phyloP scores from a whole-genome alignment of 306 rosid species.

The Chamaecrista fasciculata region DNA sequence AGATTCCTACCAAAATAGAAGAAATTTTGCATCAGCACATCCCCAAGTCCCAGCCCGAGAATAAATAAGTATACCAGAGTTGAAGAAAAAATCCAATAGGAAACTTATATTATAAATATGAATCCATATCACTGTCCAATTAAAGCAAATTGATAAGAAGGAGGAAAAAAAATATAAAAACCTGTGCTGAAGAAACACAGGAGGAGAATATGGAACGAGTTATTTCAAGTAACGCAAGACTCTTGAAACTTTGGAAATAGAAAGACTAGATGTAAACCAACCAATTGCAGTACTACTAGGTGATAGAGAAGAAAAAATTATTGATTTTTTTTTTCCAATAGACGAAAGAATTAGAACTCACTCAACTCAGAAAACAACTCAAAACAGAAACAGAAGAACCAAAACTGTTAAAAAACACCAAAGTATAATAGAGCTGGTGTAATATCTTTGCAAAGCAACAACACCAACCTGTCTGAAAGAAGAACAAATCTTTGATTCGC shows the following conservation, averaged over 20 bases:
- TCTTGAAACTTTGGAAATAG: neutral
- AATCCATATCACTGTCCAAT: neutral
- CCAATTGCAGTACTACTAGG: neutral
- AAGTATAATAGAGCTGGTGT: no score
- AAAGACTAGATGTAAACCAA: neutral
- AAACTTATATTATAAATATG: neutral
- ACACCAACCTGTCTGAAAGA: constrained; percentile 82
- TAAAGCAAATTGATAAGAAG: neutral
- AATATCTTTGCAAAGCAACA: neutral
- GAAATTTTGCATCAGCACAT: neutral
- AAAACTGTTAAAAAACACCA: no score
- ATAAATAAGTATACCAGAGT: neutral
- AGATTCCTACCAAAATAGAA: constrained; percentile 23
- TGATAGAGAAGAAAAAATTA: neutral
- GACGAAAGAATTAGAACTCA: no score
- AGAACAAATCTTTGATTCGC: constrained; percentile 95
- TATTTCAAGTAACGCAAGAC: neutral
- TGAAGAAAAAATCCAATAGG: neutral
- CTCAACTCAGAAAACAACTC: no score
- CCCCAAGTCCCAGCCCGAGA: neutral
- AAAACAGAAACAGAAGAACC: no score
- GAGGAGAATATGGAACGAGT: neutral
- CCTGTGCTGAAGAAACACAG: neutral
- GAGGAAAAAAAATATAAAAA: neutral
- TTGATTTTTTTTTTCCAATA: no score